Conservation (phyloP, 2,329 filamentous ascomycete genomes). For the Neurospora crassa region DNA sequence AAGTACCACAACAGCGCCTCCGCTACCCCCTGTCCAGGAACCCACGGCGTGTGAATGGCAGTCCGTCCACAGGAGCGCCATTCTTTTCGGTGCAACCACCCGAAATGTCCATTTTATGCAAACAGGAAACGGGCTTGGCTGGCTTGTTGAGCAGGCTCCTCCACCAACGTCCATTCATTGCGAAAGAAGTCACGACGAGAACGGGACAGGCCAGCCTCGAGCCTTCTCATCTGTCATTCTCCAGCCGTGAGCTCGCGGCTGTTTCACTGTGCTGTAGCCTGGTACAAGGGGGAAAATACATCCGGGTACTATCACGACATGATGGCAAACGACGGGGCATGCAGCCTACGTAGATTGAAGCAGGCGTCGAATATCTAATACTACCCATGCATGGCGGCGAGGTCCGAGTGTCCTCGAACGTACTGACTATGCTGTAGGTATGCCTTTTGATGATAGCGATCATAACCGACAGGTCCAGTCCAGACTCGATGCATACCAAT, state of each 20-base stretch:
- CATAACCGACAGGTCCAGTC: neutral
- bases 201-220: neutral
- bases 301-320: neutral
- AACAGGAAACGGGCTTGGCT: constrained; percentile 6
- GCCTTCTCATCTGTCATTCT: neutral
- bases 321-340: neutral
- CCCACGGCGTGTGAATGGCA: neutral
- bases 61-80: neutral
- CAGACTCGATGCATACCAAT: neutral
- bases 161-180: neutral
- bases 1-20: constrained; percentile 10
- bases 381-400: neutral
- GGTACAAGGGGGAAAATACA: neutral
- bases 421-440: neutral
- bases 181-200: neutral
- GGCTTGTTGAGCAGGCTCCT: constrained; percentile 1
- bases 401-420: neutral
- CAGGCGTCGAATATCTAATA: neutral
- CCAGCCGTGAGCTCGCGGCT: neutral
- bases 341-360: neutral
- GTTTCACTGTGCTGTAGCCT: neutral
- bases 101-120: neutral
- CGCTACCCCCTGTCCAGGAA: neutral
- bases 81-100: neutral
- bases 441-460: neutral